phyloP scores from a whole-genome alignment of 768 basidiomycete species.

The Hebeloma cylindrosporum region DNA sequence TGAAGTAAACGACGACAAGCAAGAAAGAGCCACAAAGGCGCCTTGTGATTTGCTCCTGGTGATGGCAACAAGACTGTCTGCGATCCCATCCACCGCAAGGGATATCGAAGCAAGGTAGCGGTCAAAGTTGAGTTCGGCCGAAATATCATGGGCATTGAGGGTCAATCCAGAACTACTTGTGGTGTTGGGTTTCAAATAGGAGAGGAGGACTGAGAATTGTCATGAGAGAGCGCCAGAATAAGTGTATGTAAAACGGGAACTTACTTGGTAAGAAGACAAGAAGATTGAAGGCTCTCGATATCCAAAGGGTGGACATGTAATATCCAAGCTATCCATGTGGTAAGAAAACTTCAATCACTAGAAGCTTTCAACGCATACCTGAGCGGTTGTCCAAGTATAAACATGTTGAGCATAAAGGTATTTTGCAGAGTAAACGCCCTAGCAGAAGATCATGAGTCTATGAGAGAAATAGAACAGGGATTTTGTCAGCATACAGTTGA shows the following conservation, averaged over 20 bases:
- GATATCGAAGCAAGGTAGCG: conserved; percentile 63
- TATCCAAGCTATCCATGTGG: conserved; percentile 54
- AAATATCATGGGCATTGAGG: conserved; percentile 45
- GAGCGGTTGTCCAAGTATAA: conserved; percentile 65
- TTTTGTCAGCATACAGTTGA: conserved; percentile 56
- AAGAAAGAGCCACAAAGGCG: conserved; percentile 59
- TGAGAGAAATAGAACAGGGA: not conserved
- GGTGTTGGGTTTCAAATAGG: conserved; percentile 56
- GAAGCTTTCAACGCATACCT: conserved; percentile 30
- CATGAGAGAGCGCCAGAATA: not conserved
- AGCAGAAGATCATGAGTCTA: conserved; percentile 4
- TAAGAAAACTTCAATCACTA: conserved; percentile 1
- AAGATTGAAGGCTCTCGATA: conserved; percentile 61
- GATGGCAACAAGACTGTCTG: conserved; percentile 60
- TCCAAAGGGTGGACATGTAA: conserved; percentile 72
- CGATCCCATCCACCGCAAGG: conserved; percentile 64
- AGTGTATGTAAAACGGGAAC: conserved; percentile 20
- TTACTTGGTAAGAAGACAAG: conserved; percentile 68
- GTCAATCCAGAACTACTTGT: conserved; percentile 23
- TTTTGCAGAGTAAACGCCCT: conserved; percentile 75
- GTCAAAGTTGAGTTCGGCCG: conserved; percentile 68
- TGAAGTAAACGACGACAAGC: conserved; percentile 62
- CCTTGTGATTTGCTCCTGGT: conserved; percentile 48
- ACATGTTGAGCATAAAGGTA: conserved; percentile 77
- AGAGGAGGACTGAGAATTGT: conserved; percentile 50